phyloP scores from a whole-genome alignment of 805 yeast genomes.

The Candida pseudoglaebosa region DNA sequence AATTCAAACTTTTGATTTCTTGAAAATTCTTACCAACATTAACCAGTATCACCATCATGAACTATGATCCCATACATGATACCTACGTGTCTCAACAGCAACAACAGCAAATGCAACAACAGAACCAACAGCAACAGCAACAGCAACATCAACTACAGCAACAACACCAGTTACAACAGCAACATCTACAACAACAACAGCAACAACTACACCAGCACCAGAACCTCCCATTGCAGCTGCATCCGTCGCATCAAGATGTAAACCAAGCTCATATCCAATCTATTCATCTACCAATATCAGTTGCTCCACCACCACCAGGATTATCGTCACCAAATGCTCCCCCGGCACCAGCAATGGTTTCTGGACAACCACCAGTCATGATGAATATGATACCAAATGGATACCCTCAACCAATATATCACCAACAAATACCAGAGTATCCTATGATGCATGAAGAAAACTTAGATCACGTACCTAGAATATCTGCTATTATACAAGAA shows the following conservation, averaged over 20 bases:
- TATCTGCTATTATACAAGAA: not conserved
- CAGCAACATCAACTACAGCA: not conserved
- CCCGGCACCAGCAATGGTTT: not conserved
- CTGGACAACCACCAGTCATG: not conserved
- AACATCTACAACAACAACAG: slow-evolving; percentile 2
- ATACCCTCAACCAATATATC: not conserved
- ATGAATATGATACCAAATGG: not conserved
- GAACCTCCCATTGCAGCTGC: slow-evolving; percentile 2
- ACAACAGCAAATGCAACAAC: slow-evolving; percentile 1
- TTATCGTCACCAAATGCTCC: slow-evolving; percentile 1
- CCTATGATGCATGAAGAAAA: not conserved
- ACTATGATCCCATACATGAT: slow-evolving; percentile 43
- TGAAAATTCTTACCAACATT: too few relatives aligned
- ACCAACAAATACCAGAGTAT: not conserved
- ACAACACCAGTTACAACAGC: not conserved
- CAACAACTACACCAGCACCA: not conserved
- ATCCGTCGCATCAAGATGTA: not conserved
- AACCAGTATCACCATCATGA: slow-evolving; percentile 26
- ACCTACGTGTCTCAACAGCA: slow-evolving; percentile 17
- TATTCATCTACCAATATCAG: not conserved
- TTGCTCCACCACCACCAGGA: slow-evolving; percentile 5
- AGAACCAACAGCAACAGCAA: not conserved
- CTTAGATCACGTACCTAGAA: not conserved
- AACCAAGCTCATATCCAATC: not conserved
- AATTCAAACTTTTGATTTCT: too few relatives aligned